These are phyloP conservation scores for Hepatocystis sp. DNA, from an alignment of 169 alveolate species.

Conservation along the genomic window DNA sequence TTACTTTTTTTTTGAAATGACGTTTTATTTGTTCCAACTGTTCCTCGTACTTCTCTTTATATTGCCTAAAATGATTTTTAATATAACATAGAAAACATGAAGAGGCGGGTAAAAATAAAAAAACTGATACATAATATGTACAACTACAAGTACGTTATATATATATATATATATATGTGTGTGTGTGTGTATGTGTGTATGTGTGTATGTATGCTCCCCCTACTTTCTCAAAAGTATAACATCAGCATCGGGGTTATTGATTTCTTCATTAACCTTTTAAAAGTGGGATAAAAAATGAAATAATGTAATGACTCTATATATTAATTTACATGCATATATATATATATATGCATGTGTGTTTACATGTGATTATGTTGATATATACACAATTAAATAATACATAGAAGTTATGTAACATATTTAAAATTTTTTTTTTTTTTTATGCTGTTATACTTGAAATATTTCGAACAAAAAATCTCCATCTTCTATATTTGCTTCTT, in stretches of 20 bases:
- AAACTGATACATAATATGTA: neutral
- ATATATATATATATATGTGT: neutral
- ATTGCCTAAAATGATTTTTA: constrained; percentile 15
- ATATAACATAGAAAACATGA: neutral
- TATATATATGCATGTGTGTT: too few relatives aligned
- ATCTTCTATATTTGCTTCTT: constrained; percentile 51
- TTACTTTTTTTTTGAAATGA: constrained; percentile 40
- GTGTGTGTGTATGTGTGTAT: neutral
- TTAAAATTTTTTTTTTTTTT: too few relatives aligned
- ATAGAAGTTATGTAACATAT: neutral
- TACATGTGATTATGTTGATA: too few relatives aligned
- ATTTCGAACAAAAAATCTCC: constrained; percentile 21
- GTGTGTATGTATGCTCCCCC: neutral
- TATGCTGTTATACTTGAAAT: too few relatives aligned
- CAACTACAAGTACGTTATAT: neutral
- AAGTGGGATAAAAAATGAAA: too few relatives aligned
- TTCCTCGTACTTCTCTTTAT: constrained; percentile 44
- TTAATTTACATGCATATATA: neutral
- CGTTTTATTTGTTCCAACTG: constrained; percentile 26
- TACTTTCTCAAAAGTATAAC: constrained; percentile 38
- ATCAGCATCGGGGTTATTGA: constrained; percentile 32
- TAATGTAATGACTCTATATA: neutral
- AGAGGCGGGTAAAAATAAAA: neutral
- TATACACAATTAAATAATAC: too few relatives aligned
- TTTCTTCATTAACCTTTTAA: constrained; percentile 45